Base-by-base conservation (phyloP, 345 rosid species). In the Gossypium mustelinum region DNA sequence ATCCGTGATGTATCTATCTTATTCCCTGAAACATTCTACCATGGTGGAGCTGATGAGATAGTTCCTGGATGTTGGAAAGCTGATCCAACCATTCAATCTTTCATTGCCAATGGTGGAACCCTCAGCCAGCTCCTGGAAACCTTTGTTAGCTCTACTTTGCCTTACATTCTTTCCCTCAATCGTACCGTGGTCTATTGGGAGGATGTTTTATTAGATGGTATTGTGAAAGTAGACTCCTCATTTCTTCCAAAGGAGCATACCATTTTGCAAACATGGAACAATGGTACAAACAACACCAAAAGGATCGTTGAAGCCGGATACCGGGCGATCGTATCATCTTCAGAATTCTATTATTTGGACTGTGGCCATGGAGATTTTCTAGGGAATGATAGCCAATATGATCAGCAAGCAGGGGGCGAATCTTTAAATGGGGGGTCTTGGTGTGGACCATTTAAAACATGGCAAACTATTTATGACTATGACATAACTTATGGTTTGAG, bases 381-480 rank as follows among this genome's bases (percentile, higher is more conserved):
- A 22, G 95, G 98, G 44, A 94, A 92, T 54, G 86, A 90, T 65
- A 88, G 97, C 79, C 84, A 62, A 67, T 92, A 94, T 75, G 86
- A 88, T 82, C 80, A 55, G 44, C 82, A 79, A 27, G 58, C 34
- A 22, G 57, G 77, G 0, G 66, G 73, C 3, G 17, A 73, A 41
- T 12, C 29, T 6, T 78, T 62, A 17, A 45, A 61, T 12, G 97
- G 91, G 0, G 91, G 91, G 7, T 92, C 97, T 2, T 92, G 94
- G 95, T 90, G 97, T 79, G 91, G 85, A 24, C 97, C 98, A 0
- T 90, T 90, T 44, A 94, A 94, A 75, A 89, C 98, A 34, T 94
- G 98, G 98, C 97, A 92, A 81, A 85, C 65, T 5, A 89, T 92
- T 47, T 92, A 94, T 75, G 85, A 94, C 77, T 90, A 94, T 72